phyloP scores from a whole-genome alignment of 2,329 filamentous ascomycete genomes.

The Diaporthe velutina region DNA sequence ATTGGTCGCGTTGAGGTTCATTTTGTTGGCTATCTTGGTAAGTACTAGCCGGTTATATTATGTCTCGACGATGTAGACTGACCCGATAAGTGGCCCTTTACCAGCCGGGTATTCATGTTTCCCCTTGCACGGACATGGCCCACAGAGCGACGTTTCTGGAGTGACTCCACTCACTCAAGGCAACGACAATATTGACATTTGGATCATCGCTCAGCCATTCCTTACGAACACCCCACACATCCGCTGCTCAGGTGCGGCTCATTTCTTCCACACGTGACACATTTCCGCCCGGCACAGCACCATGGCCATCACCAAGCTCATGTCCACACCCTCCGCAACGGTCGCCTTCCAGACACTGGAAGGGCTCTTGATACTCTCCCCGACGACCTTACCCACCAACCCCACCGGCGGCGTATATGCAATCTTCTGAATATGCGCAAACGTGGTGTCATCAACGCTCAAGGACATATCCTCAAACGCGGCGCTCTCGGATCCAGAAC shows the following conservation, averaged over 20 bases:
- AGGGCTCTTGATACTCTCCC: neutral
- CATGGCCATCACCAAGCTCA: conserved; percentile 14
- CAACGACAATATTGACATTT: neutral
- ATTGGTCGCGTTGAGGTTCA: neutral
- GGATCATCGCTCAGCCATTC: neutral
- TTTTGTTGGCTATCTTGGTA: too few relatives aligned
- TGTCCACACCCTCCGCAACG: neutral
- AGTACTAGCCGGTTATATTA: neutral
- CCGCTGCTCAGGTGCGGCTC: neutral
- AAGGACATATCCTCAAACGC: neutral
- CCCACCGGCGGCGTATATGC: neutral
- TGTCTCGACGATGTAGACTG: neutral
- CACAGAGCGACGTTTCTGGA: neutral
- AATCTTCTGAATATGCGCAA: neutral
- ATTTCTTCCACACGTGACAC: conserved; percentile 17
- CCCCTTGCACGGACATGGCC: neutral
- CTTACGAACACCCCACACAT: neutral
- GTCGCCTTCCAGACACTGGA: neutral
- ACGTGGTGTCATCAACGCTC: neutral
- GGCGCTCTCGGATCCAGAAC: neutral
- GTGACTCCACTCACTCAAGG: conserved; percentile 1
- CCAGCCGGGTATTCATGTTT: neutral
- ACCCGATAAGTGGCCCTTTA: neutral
- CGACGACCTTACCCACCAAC: neutral
- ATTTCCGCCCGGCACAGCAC: neutral